Evolutionary conservation across 163 green algal species (phyloP).

Genomic region (Scenedesmus sp.): DNA sequence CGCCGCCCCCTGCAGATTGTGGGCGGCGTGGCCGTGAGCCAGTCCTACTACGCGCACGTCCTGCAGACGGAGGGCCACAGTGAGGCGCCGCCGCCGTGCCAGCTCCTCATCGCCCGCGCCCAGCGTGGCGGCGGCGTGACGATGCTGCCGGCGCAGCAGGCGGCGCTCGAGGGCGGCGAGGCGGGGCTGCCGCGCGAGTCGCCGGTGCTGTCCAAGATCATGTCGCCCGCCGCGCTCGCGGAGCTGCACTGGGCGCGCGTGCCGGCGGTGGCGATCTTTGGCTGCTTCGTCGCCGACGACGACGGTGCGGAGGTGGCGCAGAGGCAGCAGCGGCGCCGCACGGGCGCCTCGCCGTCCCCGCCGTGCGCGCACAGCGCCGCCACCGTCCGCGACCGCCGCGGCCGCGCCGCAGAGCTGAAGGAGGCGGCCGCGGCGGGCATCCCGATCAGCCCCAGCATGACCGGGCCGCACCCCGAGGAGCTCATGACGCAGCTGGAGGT

Average conservation of each 20-base stretch:
- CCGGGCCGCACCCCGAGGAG: conserved; percentile 43
- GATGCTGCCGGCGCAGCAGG: conserved; percentile 27
- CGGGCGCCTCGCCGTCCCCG: not conserved
- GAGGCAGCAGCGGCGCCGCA: not conserved
- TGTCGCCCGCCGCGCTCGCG: conserved; percentile 28
- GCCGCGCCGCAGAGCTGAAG: conserved; percentile 28
- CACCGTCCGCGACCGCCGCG: no score
- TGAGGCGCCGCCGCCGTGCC: conserved; percentile 6
- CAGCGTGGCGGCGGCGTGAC: not conserved
- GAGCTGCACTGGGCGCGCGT: conserved; percentile 40
- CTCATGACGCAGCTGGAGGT: conserved; percentile 44
- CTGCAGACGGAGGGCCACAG: conserved; percentile 26
- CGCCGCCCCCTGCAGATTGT: conserved; percentile 21
- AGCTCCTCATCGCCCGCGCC: conserved; percentile 23
- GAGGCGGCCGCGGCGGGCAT: conserved; percentile 33
- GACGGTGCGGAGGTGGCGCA: conserved; percentile 7
- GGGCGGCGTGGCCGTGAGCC: conserved; percentile 31
- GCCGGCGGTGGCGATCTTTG: conserved; percentile 37
- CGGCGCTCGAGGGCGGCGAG: conserved; percentile 6
- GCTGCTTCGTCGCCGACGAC: conserved; percentile 37
- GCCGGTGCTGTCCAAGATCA: conserved; percentile 37
- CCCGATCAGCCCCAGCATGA: conserved; percentile 36
- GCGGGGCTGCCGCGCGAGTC: conserved; percentile 28
- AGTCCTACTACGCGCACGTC: conserved; percentile 40
- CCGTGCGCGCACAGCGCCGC: not conserved